Conservation (phyloP, 1,139 yeast genomes). For the Pneumocystis jirovecii region DNA sequence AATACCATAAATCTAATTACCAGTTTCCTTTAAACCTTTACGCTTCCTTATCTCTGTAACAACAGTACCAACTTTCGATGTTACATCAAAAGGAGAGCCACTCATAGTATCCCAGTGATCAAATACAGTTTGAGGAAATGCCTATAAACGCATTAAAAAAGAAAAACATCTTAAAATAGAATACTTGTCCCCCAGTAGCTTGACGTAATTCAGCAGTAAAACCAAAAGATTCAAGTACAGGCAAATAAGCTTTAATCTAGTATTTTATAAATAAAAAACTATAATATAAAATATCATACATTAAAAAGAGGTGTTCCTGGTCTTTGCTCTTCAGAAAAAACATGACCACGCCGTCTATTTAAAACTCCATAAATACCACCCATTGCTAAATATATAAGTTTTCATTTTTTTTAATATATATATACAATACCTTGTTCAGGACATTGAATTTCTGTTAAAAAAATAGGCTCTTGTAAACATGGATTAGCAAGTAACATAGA, state of each 20-base stretch:
- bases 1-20: not conserved
- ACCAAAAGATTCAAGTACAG: conserved; percentile 99
- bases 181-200: conserved; percentile 95
- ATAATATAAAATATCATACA: conserved; percentile 8
- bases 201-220: conserved; percentile 99
- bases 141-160: conserved; percentile 22
- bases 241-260: conserved; percentile 88
- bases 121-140: conserved; percentile 99
- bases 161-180: not conserved
- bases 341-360: conserved; percentile 99
- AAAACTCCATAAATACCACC: conserved; percentile 99
- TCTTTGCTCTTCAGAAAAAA: conserved; percentile 96
- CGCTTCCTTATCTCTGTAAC: conserved; percentile 86
- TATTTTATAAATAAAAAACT: not conserved
- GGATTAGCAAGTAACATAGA: conserved; percentile 97
- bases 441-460: conserved; percentile 98
- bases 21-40: conserved; percentile 72
- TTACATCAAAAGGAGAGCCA: conserved; percentile 87
- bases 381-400: not conserved
- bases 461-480: conserved; percentile 97
- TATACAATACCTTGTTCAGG: conserved; percentile 79
- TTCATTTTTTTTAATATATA: not conserved
- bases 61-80: conserved; percentile 89
- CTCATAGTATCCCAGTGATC: conserved; percentile 90
- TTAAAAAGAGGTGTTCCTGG: conserved; percentile 99